Base-by-base conservation (phyloP, 129 eudicot species). In the Artemisia argyi region DNA sequence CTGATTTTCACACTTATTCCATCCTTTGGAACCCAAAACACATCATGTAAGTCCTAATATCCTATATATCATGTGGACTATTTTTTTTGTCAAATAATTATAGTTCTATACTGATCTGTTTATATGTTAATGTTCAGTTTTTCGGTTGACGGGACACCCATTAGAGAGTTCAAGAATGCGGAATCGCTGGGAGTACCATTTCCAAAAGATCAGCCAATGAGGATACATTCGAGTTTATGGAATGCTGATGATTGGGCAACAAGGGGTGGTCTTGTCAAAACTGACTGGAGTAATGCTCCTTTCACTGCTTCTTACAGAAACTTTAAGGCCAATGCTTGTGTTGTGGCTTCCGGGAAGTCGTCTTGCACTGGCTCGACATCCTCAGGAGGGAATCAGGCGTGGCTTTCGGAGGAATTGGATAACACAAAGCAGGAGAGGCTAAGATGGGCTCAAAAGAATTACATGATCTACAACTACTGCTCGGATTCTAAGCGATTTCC, bases 1-100 rank as follows among this genome's bases (percentile, higher is more conserved):
- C 86, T 2, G 91, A 86, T 81, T 86, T 86, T 17, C 91, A 86
- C 67, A 86, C 91, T 0, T 86, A 86, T 39, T 80, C 91, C 70
- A 86, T 86, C 72, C 86, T 86, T 14, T 86, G 92, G 92, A 86
- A 86, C 66, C 88, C 92, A 2, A 66, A 83, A 60, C 78, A 68
- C 53, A 86, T 86, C 73, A 78, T 86, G 91, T 85, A 82, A 79
- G 83, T 53, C 60, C 1, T 24, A 24, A 30, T 15, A 61, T 35
- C 22, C 57, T 28, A 47, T 28, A 28, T 28, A 28, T 28, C 11
- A 20, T 10, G 9, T 17, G n/a, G 12, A n/a, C 22, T 11, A 26
- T 52, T 47, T 11, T 19, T 2, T 17, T 32, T 16, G 0, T 62
- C 17, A 15, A 55, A 35, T 28, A 28, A 3, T 28, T 28, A 28